Conservation (phyloP, 2,329 filamentous ascomycete genomes). For the Aaosphaeria arxii region DNA sequence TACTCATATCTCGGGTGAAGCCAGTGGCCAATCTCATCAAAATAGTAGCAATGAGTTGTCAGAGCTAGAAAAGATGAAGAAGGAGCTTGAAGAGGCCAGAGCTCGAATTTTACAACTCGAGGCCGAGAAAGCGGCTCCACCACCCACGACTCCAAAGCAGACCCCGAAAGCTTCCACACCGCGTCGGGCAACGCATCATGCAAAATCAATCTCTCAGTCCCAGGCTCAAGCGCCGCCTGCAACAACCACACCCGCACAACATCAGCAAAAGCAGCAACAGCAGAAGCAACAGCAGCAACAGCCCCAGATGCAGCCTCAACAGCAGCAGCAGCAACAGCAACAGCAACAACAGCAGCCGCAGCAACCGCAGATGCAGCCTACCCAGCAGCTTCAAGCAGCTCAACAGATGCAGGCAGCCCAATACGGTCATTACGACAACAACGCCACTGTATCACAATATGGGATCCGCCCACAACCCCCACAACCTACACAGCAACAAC, state of each 20-base stretch:
- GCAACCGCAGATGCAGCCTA: conserved; percentile 7
- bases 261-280: conserved; percentile 7
- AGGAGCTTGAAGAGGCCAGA: conserved; percentile 34
- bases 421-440: conserved; percentile 17
- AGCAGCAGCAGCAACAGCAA: conserved; percentile 6
- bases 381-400: conserved; percentile 3
- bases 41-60: conserved; percentile 18
- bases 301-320: conserved; percentile 6
- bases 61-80: conserved; percentile 33
- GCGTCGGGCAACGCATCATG: not conserved
- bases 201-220: conserved; percentile 4
- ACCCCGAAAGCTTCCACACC: conserved; percentile 18
- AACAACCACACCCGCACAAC: conserved; percentile 1
- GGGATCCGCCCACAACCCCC: conserved; percentile 14
- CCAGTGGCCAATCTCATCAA: conserved; percentile 11
- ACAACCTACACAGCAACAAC: conserved; percentile 14
- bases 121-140: conserved; percentile 24
- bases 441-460: conserved; percentile 20
- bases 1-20: no score
- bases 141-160: conserved; percentile 14
- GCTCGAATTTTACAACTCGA: conserved; percentile 33
- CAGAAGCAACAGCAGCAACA: conserved; percentile 13
- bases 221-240: not conserved
- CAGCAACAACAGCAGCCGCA: conserved; percentile 12
- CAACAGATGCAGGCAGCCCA: conserved; percentile 15